Base-by-base conservation (phyloP, 805 yeast genomes). In the Ascoidea rubescens region DNA sequence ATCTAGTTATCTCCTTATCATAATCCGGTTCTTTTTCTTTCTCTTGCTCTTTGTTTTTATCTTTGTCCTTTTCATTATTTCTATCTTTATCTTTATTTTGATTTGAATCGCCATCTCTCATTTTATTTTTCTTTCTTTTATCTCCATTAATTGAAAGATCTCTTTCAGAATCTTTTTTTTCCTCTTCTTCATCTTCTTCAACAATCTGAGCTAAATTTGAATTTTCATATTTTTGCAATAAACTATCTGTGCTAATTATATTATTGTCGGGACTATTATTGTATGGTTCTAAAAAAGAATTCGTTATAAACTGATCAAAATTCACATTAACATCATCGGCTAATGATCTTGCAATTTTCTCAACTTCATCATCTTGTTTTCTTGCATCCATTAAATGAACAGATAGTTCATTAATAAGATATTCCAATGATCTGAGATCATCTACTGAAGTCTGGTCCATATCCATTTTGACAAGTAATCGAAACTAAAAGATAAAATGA, bases 101-200 rank as follows among this genome's bases (percentile, higher is more conserved):
- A 7, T 59, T 57, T 14, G 54, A 59, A 10, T 52, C 57, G 43
- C 49, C 52, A 5, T 52, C 63, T n/a, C 56, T 64, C 0, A 60
- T 63, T n/a, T 58, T 62, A 17, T 57, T 59, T 47, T 53, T 58
- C 47, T 32, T 48, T 17, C 10, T 31, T n/a, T 50, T 55, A 14
- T 57, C 59, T 33, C 48, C 52, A 10, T 47, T 49, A n/a, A 45
- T 48, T 12, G 37, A 45, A 51, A 55, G 48, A 28, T 51, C 51
- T 28, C 31, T 31, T 46, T 47, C 31, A 50, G 49, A 45, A 6
- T 31, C 31, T 30, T 21, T 37, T 6, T 16, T 33, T 8, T 32
- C 53, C 12, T 53, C 49, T 16, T 53, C 50, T 17, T 52, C 50
- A 33, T 51, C 51, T 47, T 51, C 55, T 31, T 44, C 43, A 49